Evolutionary conservation across 495 filamentous ascomycete species (phyloP).

Genomic region (Echria macrotheca): DNA sequence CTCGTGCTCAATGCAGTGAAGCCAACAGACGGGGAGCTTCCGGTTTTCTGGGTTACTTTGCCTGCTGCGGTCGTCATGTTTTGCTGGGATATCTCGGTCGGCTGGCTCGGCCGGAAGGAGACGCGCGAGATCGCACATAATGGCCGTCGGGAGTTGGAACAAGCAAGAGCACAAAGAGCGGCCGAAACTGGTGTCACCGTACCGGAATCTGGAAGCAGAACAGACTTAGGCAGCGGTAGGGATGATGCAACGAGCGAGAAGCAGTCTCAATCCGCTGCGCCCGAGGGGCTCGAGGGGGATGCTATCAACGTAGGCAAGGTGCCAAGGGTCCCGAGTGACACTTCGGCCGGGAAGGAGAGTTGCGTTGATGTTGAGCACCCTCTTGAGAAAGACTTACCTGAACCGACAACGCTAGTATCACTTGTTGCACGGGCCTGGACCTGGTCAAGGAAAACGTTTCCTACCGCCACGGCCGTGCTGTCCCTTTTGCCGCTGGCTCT

Average conservation of each 20-base stretch:
- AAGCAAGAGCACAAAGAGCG: conserved; percentile 34
- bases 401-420: conserved; percentile 43
- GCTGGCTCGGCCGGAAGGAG: conserved; percentile 52
- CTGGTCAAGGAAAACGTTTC: conserved; percentile 62
- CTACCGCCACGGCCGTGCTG: conserved; percentile 55
- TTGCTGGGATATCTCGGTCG: conserved; percentile 53
- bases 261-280: not conserved
- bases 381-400: no score
- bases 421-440: conserved; percentile 33
- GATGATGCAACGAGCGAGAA: not conserved
- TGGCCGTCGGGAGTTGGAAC: conserved; percentile 47
- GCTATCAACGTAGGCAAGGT: not conserved
- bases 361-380: not conserved
- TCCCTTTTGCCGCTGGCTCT: conserved; percentile 56
- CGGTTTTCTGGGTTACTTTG: conserved; percentile 57
- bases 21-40: conserved; percentile 35
- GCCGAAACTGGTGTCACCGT: not conserved
- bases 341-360: not conserved
- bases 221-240: no score
- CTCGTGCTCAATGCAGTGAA: conserved; percentile 54
- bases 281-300: not conserved
- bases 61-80: conserved; percentile 61
- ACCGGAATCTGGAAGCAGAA: no score
- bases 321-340: not conserved
- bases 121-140: conserved; percentile 55